These are phyloP conservation scores for Schizothecium vesticola DNA, from an alignment of 495 filamentous ascomycete species.

Conservation along the genomic window DNA sequence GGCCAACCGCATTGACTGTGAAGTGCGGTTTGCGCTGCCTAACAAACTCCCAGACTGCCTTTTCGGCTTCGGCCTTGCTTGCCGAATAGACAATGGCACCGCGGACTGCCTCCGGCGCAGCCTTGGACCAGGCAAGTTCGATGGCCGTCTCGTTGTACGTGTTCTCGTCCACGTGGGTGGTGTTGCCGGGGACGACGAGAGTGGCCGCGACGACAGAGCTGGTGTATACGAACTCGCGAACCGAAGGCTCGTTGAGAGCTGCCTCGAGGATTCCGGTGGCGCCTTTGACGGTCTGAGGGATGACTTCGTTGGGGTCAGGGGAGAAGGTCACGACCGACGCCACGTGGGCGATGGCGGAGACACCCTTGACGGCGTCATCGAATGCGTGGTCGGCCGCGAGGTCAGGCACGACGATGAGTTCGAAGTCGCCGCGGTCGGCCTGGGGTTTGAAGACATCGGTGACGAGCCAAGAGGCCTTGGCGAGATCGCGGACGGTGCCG, in stretches of 20 bases:
- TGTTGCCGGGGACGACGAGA: constrained; percentile 23
- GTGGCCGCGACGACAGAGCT: constrained; percentile 45
- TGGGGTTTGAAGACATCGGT: constrained; percentile 32
- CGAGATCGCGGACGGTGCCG: constrained; percentile 41
- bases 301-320: constrained; percentile 38
- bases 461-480: constrained; percentile 41
- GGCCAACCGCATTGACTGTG: constrained; percentile 45
- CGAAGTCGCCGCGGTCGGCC: constrained; percentile 37
- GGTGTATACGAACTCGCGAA: constrained; percentile 50
- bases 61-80: constrained; percentile 49
- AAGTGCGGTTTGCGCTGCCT: constrained; percentile 44
- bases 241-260: constrained; percentile 37
- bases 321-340: constrained; percentile 39
- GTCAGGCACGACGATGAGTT: constrained; percentile 34
- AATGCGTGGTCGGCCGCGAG: constrained; percentile 37
- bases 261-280: constrained; percentile 37
- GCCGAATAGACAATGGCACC: constrained; percentile 39
- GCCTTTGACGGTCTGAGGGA: constrained; percentile 38
- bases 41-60: constrained; percentile 46
- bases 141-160: constrained; percentile 48
- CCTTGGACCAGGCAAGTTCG: constrained; percentile 36
- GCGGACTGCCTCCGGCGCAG: constrained; percentile 25
- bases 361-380: constrained; percentile 37
- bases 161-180: constrained; percentile 27
- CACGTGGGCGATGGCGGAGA: constrained; percentile 38